These are phyloP conservation scores for Pseudevernia furfuracea DNA, from an alignment of 495 filamentous ascomycete genomes.

Conservation along the genomic window DNA sequence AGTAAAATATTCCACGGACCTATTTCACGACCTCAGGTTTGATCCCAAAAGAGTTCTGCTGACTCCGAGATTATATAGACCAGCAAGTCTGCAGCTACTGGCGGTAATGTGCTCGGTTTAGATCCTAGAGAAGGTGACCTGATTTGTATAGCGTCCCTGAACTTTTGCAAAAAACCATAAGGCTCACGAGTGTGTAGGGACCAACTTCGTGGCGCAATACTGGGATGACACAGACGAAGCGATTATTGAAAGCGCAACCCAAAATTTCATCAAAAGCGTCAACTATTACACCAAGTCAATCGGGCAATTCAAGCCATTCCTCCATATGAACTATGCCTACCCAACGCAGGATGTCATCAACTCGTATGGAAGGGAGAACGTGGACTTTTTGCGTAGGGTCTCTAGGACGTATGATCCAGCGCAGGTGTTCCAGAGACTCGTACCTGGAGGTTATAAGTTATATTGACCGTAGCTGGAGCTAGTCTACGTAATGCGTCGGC, in stretches of 20 bases:
- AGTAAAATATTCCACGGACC: background rate
- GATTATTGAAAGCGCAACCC: background rate
- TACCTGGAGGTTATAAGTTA: constrained; percentile 36
- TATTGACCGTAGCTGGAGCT: too few species aligned
- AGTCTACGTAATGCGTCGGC: too few species aligned
- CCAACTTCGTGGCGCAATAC: background rate
- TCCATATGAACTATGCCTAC: constrained; percentile 39
- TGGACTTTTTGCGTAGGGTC: constrained; percentile 28
- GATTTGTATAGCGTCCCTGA: background rate
- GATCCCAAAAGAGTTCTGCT: background rate
- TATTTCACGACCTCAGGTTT: background rate
- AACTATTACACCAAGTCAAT: constrained; percentile 9
- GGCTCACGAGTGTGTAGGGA: background rate
- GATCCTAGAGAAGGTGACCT: constrained; percentile 3
- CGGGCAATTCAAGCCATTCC: constrained; percentile 10
- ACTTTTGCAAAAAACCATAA: background rate
- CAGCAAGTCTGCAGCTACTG: constrained; percentile 7
- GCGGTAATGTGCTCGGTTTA: constrained; percentile 10
- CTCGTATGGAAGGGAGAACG: constrained; percentile 32
- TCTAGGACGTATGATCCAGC: constrained; percentile 32
- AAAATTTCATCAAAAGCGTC: constrained; percentile 2
- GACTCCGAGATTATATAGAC: background rate
- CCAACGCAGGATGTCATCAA: constrained; percentile 34
- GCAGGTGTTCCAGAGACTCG: constrained; percentile 27
- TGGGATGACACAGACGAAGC: background rate